A percentile compares a stretch with the other conserved stretches of the same genome.
These are phyloP conservation scores for Citrus trifoliata DNA, from an alignment of 345 rosid species.

Conservation along the genomic window DNA sequence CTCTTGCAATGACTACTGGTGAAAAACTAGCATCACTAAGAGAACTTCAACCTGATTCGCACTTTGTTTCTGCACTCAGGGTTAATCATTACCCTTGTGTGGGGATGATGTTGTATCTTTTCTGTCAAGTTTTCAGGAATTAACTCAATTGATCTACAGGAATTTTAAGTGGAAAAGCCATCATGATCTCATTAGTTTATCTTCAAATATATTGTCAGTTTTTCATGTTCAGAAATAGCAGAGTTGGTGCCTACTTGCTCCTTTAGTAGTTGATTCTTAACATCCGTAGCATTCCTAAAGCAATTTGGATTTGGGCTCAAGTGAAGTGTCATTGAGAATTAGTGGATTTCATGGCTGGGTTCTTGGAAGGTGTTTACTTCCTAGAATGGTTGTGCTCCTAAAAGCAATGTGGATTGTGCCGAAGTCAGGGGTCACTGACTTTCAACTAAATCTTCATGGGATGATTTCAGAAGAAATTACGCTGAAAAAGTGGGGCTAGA, in stretches of 20 bases:
- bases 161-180: not conserved
- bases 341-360: not conserved
- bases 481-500: not conserved
- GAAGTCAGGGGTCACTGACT: not conserved
- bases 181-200: not conserved
- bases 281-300: not conserved
- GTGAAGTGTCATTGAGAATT: not conserved
- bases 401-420: not conserved
- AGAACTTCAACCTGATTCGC: not conserved
- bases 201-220: not conserved
- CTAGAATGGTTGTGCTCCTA: not conserved
- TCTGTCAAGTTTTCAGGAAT: no score
- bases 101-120: not conserved
- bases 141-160: not conserved
- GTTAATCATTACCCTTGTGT: not conserved
- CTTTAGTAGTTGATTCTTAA: not conserved
- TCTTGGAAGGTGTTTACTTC: not conserved
- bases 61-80: not conserved
- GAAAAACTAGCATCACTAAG: constrained; percentile 1
- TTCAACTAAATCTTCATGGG: not conserved
- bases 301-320: not conserved
- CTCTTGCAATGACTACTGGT: constrained; percentile 90
- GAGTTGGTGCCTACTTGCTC: not conserved
- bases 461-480: not conserved
- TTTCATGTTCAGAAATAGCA: not conserved